Evolutionary conservation across 495 filamentous ascomycete species (phyloP).

Genomic region (Cercophora samala): DNA sequence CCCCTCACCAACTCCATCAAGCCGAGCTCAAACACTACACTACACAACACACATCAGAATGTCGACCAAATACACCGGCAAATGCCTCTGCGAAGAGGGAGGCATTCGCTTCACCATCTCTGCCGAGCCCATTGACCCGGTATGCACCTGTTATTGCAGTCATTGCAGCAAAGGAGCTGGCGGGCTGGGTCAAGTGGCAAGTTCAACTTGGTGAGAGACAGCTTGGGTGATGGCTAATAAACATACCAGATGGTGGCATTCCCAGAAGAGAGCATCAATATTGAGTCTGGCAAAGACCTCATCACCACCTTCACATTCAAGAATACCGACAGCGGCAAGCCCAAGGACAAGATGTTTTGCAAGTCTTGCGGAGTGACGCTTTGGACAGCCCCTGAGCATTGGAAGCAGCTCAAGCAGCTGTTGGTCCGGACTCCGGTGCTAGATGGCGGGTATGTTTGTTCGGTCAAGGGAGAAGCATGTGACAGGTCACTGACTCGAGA

Average conservation of each 20-base stretch:
- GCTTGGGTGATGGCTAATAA: background rate
- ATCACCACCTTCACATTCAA: slow-evolving; percentile 11
- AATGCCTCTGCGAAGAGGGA: slow-evolving; percentile 9
- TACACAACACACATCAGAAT: background rate
- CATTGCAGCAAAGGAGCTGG: slow-evolving; percentile 13
- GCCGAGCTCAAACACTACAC: background rate
- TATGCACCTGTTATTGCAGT: slow-evolving; percentile 4
- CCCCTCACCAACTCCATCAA: background rate
- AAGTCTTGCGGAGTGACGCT: slow-evolving; percentile 13
- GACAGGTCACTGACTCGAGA: background rate
- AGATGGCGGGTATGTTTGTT: slow-evolving; percentile 8
- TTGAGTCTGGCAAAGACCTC: slow-evolving; percentile 6
- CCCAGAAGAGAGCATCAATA: slow-evolving; percentile 3
- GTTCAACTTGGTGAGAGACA: background rate
- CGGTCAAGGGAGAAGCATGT: background rate
- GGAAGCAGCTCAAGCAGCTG: background rate
- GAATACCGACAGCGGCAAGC: slow-evolving; percentile 13
- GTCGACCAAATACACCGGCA: slow-evolving; percentile 1
- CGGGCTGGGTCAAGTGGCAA: slow-evolving; percentile 1
- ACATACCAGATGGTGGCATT: slow-evolving; percentile 4
- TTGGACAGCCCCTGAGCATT: slow-evolving; percentile 9
- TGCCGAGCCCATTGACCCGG: background rate
- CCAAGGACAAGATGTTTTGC: slow-evolving; percentile 20
- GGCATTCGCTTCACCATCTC: slow-evolving; percentile 13
- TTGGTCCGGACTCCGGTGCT: slow-evolving; percentile 6